Percentiles rank a stretch among this genome's conserved stretches.
Evolutionary conservation across 768 basidiomycete species (phyloP).

Genomic region (Atractiella rhizophila): DNA sequence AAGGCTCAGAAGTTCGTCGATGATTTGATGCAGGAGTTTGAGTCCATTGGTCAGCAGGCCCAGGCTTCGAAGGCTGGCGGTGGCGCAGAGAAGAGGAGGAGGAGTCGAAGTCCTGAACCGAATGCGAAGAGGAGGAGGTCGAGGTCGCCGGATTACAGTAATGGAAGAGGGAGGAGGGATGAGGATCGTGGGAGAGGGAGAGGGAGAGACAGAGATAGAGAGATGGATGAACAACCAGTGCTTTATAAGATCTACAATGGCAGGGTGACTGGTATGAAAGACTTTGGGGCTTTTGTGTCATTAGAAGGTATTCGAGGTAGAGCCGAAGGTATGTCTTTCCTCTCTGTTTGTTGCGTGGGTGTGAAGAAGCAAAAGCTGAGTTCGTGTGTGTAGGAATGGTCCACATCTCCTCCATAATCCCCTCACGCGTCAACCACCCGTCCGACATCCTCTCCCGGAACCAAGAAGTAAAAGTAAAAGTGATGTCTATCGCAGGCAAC

Average conservation of each 20-base stretch:
- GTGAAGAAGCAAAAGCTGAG: slow-evolving; percentile 2
- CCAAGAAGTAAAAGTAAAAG: slow-evolving; percentile 79
- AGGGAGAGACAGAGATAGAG: slow-evolving; percentile 16
- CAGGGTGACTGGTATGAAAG: slow-evolving; percentile 57
- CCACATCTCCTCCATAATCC: slow-evolving; percentile 77
- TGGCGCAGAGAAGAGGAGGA: slow-evolving; percentile 21
- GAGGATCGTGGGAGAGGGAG: slow-evolving; percentile 34
- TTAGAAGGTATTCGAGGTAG: slow-evolving; percentile 66
- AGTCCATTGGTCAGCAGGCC: slow-evolving; percentile 40
- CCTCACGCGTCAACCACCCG: slow-evolving; percentile 62
- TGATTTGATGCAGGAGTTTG: slow-evolving; percentile 55
- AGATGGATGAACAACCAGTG: slow-evolving; percentile 54
- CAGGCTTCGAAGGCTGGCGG: slow-evolving; percentile 24
- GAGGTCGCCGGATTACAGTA: slow-evolving; percentile 1
- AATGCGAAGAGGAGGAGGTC: slow-evolving; percentile 6
- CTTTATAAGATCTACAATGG: slow-evolving; percentile 89
- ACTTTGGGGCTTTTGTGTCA: slow-evolving; percentile 84
- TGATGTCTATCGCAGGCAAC: slow-evolving; percentile 66
- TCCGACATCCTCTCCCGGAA: slow-evolving; percentile 61
- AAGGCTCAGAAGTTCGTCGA: slow-evolving; percentile 34
- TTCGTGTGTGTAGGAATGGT: slow-evolving; percentile 48
- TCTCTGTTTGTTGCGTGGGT: not conserved
- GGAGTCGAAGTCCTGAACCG: slow-evolving; percentile 21
- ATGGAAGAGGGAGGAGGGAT: not conserved
- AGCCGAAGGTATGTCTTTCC: slow-evolving; percentile 50